These are phyloP conservation scores for Amniculicola lignicola DNA, from an alignment of 495 filamentous ascomycete genomes.

Conservation along the genomic window DNA sequence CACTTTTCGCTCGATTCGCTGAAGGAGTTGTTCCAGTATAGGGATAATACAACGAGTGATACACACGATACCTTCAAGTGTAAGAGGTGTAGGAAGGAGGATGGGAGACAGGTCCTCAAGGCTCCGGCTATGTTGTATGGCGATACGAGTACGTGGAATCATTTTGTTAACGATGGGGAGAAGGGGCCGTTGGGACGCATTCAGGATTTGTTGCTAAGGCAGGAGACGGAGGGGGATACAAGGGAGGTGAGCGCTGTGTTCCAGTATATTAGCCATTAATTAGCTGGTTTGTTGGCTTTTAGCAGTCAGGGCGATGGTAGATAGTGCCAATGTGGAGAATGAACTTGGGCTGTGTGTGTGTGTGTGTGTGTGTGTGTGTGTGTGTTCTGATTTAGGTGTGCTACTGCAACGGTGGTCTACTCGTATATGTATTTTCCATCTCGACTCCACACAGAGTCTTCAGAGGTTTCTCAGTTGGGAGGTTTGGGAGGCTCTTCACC, in stretches of 20 bases:
- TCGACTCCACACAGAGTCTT: too few relatives aligned
- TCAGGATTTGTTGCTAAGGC: slow-evolving; percentile 86
- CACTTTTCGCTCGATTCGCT: slow-evolving; percentile 90
- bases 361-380: too few relatives aligned
- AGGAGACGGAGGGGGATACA: slow-evolving; percentile 65
- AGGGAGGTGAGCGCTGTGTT: slow-evolving; percentile 88
- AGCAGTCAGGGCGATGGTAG: too few relatives aligned
- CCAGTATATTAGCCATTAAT: slow-evolving; percentile 94
- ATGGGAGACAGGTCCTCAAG: slow-evolving; percentile 82
- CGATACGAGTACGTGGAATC: slow-evolving; percentile 98
- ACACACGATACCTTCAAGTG: slow-evolving; percentile 99
- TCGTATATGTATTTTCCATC: too few relatives aligned
- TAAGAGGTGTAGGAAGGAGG: slow-evolving; percentile 78
- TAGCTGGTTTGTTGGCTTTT: too few relatives aligned
- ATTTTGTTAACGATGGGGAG: slow-evolving; percentile 77
- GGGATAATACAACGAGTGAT: slow-evolving; percentile 77
- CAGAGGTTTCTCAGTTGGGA: too few relatives aligned
- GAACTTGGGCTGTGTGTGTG: too few relatives aligned
- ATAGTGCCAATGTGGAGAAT: too few relatives aligned
- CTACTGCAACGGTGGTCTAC: too few relatives aligned
- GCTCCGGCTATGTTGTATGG: slow-evolving; percentile 93
- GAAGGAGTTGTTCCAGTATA: slow-evolving; percentile 90
- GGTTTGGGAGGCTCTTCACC: too few relatives aligned
- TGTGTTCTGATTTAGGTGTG: too few relatives aligned
- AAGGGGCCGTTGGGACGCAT: slow-evolving; percentile 68